Evolutionary conservation across 306 rosid species (phyloP).

Genomic region (Spatholobus suberectus): DNA sequence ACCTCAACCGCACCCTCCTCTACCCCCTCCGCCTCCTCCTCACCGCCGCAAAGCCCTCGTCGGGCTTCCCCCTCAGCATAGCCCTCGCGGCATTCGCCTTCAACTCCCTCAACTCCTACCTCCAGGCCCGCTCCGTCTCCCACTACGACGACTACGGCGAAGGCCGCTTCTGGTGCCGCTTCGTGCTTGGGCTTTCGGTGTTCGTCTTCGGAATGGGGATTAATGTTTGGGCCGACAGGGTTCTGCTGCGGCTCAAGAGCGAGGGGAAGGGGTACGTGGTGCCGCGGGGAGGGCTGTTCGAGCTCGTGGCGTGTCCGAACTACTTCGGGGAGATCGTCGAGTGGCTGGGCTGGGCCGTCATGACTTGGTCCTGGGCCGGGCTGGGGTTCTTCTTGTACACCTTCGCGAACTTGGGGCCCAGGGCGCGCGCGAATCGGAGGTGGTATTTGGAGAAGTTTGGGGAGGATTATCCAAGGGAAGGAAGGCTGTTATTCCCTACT

Average conservation of each 20-base stretch:
- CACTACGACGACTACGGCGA: constrained; percentile 54
- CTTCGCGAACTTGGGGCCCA: constrained; percentile 79
- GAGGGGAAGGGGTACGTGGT: constrained; percentile 73
- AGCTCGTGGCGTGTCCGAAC: constrained; percentile 79
- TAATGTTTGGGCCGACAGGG: constrained; percentile 72
- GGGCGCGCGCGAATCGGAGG: constrained; percentile 69
- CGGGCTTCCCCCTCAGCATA: constrained; percentile 61
- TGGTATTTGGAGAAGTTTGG: constrained; percentile 92
- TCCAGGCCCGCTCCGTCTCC: constrained; percentile 74
- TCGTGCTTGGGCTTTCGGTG: constrained; percentile 47
- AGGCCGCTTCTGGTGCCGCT: constrained; percentile 61
- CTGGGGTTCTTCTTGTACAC: constrained; percentile 72
- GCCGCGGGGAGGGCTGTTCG: constrained; percentile 77
- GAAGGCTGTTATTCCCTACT: constrained; percentile 76
- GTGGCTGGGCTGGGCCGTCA: constrained; percentile 88
- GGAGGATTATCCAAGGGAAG: constrained; percentile 78
- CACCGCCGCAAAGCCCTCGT: background rate
- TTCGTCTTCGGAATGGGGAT: constrained; percentile 65
- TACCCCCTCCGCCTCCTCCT: constrained; percentile 64
- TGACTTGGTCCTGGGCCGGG: constrained; percentile 82
- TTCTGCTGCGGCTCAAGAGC: constrained; percentile 59
- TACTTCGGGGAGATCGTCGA: constrained; percentile 81
- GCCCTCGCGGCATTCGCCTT: constrained; percentile 62
- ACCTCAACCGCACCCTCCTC: constrained; percentile 69
- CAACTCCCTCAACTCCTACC: constrained; percentile 66